Base-by-base conservation (phyloP, 2,329 filamentous ascomycete species). In the Aspergillus ustus region DNA sequence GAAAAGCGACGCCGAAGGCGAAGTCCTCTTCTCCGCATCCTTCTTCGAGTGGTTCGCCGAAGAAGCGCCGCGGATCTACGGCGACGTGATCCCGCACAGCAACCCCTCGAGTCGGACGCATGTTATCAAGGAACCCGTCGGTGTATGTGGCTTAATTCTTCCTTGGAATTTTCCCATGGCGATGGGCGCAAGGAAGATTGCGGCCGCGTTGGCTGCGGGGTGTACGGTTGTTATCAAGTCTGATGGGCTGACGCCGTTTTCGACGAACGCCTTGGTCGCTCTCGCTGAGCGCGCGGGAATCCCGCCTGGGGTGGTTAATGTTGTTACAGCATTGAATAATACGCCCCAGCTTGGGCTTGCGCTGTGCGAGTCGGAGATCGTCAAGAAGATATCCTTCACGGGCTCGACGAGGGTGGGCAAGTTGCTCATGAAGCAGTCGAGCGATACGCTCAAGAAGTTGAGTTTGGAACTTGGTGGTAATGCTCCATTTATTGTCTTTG, bases 371-470 rank as follows among this genome's bases (percentile, higher is more conserved):
- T 59, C 58, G 1, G 81, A 88, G 72, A 79, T 86, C 25, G 82
- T 97, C 53, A 94, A 89, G 75, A 97, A 97, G 78, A 85, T 97
- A 48, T 96, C 92, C n/a, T 98, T 98, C 75, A 97, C 94, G 0
- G 94, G 93, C 50, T 85, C 82, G 17, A 88, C 86, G 0, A 77
- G 80, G 43, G 85, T 88, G 4, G 86, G 86, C 15, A 86, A 85
- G 69, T 77, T 96, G 80, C 85, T 97, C 54, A 96, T 97, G 92
- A 89, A 90, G 79, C 92, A 97, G 77, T 89, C 90, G 7, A 87
- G 92, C 0, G 83, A 84, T 53, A 96, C 92, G 0, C 80, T 91
- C 20, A 97, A 97, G 84, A 91, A 90, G 72, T 78, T 90, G 1
- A 93, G 90, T 1, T 89, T 96, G 72, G 93, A 97, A 76, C 89